phyloP scores from a whole-genome alignment of 2,329 filamentous ascomycete genomes.

The Cercospora sp. region DNA sequence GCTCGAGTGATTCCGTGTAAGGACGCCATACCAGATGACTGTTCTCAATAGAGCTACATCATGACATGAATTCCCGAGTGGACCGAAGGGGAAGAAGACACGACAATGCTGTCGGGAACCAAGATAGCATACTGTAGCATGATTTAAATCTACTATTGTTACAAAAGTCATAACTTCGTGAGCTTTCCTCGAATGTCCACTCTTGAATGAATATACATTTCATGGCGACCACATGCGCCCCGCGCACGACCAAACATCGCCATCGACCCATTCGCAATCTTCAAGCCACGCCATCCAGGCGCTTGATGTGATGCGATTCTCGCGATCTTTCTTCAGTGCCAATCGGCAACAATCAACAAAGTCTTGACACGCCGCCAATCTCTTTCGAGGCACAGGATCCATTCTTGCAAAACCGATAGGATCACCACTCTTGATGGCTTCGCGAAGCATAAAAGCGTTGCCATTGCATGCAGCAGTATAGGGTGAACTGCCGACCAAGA shows the following conservation, averaged over 20 bases:
- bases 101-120: not conserved
- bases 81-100: not conserved
- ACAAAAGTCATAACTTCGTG: not conserved
- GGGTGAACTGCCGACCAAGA: slow-evolving; percentile 47
- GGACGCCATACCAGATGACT: not conserved
- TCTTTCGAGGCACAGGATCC: slow-evolving; percentile 38
- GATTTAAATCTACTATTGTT: not conserved
- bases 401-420: slow-evolving; percentile 45
- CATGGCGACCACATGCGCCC: not conserved
- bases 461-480: slow-evolving; percentile 42
- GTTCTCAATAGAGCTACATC: not conserved
- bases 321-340: slow-evolving; percentile 43
- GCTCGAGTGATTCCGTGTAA: slow-evolving; percentile 16
- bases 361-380: slow-evolving; percentile 38
- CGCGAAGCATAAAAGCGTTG: slow-evolving; percentile 47
- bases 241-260: slow-evolving; percentile 2
- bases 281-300: slow-evolving; percentile 38
- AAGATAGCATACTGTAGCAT: not conserved
- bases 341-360: slow-evolving; percentile 43
- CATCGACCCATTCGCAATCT: slow-evolving; percentile 28
- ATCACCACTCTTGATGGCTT: slow-evolving; percentile 47
- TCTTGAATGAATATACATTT: not conserved
- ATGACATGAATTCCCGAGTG: not conserved
- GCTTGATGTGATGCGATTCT: slow-evolving; percentile 33
- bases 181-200: not conserved